phyloP scores from a whole-genome alignment of 768 basidiomycete genomes.

The Ramaria sp. region DNA sequence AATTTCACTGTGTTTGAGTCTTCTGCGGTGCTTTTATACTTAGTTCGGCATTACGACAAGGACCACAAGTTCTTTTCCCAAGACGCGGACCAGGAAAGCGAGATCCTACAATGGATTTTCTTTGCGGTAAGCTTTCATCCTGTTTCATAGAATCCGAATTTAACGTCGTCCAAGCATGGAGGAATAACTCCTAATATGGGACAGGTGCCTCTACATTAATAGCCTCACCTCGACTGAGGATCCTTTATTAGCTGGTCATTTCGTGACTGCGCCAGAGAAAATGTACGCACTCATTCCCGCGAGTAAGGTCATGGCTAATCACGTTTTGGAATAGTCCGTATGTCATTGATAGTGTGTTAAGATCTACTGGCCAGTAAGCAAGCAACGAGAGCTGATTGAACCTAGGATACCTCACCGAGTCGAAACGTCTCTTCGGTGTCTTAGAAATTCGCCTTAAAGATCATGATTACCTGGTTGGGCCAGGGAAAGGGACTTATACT shows the following conservation, averaged over 20 bases:
- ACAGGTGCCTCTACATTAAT: constrained; percentile 25
- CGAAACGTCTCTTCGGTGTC: constrained; percentile 73
- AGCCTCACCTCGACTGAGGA: background rate
- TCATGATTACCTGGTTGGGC: constrained; percentile 74
- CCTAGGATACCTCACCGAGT: constrained; percentile 56
- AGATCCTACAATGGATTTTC: constrained; percentile 29
- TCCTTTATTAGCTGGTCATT: constrained; percentile 48
- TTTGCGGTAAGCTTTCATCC: constrained; percentile 17
- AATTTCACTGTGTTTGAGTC: constrained; percentile 19
- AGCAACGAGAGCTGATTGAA: background rate
- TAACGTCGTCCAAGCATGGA: constrained; percentile 41
- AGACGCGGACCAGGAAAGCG: constrained; percentile 18
- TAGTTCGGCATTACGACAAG: constrained; percentile 25
- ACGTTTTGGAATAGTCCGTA: constrained; percentile 13
- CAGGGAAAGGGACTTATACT: constrained; percentile 53
- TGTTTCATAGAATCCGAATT: background rate
- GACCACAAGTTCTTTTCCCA: constrained; percentile 28
- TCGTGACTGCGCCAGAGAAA: constrained; percentile 53
- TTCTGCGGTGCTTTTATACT: constrained; percentile 27
- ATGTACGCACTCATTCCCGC: constrained; percentile 37
- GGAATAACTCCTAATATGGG: constrained; percentile 84
- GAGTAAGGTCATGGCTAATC: background rate
- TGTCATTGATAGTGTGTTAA: constrained; percentile 29
- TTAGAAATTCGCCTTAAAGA: constrained; percentile 65
- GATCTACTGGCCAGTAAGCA: background rate